Evolutionary conservation across 768 basidiomycete species (phyloP), one percentile per base, ranked within the genome.

Genomic region (Macrolepiota fuliginosa): DNA sequence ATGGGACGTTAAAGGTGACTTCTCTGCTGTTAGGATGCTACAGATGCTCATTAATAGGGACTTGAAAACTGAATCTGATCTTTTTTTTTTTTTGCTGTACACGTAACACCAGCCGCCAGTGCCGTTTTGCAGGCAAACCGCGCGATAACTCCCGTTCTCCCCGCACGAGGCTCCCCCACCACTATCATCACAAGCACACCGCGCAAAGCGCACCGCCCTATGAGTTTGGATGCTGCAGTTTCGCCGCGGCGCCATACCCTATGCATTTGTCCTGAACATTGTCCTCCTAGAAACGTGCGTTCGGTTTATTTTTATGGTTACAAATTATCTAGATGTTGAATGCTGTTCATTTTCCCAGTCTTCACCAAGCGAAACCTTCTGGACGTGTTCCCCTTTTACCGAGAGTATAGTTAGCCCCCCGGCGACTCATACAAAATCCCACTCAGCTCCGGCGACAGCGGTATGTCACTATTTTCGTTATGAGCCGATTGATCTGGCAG

Each of bases 231-330:
- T 32, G 25, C 35, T 39, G 22, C 54, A 47, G 37, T 61, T 47
- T 47, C 45, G 11, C 46, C 32, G 32, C 60, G 53, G 15, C 42
- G 45, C 39, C 12, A 37, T 11, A 39, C 42, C 3, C 17, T 55
- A n/a, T 49, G 60, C 36, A 37, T 55, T 25, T 50, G 45, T 39
- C 60, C 54, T 24, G 54, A 47, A 54, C 60, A 61, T 32, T 49
- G 54, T 50, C 60, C 46, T 35, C 37, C 53, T 6, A 29, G 54
- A 49, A 47, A 36, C 40, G 53, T 55, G 53, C 5, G 60, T 49
- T 17, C 1, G 19, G 7, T 17, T 36, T 39, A 17, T 24, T 25
- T n/a, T 42, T 29, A 24, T 19, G 27, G n/a, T 27, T 58, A n/a
- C 32, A 58, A 27, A 13, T 36, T 35, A 1, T 45, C 17, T 39